Evolutionary conservation across 305 asterid species (phyloP).

Genomic region (Fraxinus velutina): DNA sequence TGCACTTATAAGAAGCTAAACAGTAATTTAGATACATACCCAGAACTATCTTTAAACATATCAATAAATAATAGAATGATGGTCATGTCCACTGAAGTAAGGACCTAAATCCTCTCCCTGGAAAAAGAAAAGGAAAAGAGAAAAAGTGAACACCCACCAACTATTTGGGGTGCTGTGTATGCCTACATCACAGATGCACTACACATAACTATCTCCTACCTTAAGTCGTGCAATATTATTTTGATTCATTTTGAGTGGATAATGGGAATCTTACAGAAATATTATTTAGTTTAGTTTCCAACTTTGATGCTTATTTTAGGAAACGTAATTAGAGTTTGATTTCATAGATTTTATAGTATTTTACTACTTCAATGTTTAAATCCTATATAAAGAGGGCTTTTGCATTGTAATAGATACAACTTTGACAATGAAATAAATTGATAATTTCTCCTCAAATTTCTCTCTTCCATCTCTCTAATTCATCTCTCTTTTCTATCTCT

Average conservation of each 20-base stretch:
- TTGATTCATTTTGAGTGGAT: not conserved
- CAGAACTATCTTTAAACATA: not conserved
- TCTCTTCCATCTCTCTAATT: too few relatives aligned
- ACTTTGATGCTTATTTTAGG: too few relatives aligned
- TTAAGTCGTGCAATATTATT: not conserved
- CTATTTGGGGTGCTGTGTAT: not conserved
- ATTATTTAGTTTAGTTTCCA: too few relatives aligned
- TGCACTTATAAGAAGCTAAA: not conserved
- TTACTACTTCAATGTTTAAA: too few relatives aligned
- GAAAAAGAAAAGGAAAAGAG: not conserved
- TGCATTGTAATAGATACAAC: too few relatives aligned
- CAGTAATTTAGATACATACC: not conserved
- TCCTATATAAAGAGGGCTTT: too few relatives aligned
- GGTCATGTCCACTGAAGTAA: not conserved
- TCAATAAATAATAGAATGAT: not conserved
- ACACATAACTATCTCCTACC: not conserved
- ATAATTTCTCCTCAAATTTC: too few relatives aligned
- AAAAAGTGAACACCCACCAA: not conserved
- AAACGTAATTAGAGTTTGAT: too few relatives aligned
- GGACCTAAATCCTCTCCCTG: not conserved
- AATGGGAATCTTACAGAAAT: too few relatives aligned
- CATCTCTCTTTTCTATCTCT: too few relatives aligned
- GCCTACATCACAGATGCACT: not conserved
- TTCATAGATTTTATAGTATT: too few relatives aligned
- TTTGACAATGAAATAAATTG: too few relatives aligned